Evolutionary conservation across 1,139 yeast species (phyloP).

Genomic region (Kodamaea sp.): DNA sequence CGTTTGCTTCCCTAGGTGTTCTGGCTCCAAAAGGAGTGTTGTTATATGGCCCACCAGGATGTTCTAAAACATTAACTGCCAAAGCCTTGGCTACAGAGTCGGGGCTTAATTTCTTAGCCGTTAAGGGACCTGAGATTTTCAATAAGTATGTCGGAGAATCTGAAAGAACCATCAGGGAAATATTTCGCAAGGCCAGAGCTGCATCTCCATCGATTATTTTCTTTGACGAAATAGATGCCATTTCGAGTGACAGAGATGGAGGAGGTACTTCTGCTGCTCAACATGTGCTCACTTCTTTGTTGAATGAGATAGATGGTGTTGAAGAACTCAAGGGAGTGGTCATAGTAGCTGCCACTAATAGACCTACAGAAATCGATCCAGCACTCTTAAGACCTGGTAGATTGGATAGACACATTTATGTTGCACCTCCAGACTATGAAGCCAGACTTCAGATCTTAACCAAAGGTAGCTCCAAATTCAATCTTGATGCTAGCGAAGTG

Average conservation of each 20-base stretch:
- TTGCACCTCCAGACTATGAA: conserved; percentile 81
- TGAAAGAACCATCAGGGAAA: conserved; percentile 84
- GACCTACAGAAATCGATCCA: conserved; percentile 90
- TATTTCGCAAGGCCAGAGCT: conserved; percentile 87
- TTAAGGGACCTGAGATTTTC: conserved; percentile 93
- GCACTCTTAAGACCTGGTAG: conserved; percentile 94
- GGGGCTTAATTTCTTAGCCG: conserved; percentile 88
- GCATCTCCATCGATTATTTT: conserved; percentile 92
- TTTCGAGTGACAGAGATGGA: conserved; percentile 70
- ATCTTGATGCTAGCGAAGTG: conserved; percentile 43
- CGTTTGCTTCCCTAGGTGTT: conserved; percentile 77
- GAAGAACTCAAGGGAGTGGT: conserved; percentile 92
- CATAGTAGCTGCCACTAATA: conserved; percentile 90
- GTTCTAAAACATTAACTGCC: conserved; percentile 91
- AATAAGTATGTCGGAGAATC: conserved; percentile 95
- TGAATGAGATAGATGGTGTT: conserved; percentile 95
- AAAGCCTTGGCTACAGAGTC: conserved; percentile 95
- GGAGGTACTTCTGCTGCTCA: conserved; percentile 74
- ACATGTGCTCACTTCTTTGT: conserved; percentile 82
- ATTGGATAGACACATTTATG: conserved; percentile 87
- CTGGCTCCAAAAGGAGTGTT: conserved; percentile 90
- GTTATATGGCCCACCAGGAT: conserved; percentile 95
- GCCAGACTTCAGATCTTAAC: conserved; percentile 77
- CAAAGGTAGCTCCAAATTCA: conserved; percentile 62
- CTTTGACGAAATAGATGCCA: conserved; percentile 94